These are phyloP conservation scores for Talaromyces sp. DNA, from an alignment of 2,329 filamentous ascomycete genomes.

Conservation along the genomic window DNA sequence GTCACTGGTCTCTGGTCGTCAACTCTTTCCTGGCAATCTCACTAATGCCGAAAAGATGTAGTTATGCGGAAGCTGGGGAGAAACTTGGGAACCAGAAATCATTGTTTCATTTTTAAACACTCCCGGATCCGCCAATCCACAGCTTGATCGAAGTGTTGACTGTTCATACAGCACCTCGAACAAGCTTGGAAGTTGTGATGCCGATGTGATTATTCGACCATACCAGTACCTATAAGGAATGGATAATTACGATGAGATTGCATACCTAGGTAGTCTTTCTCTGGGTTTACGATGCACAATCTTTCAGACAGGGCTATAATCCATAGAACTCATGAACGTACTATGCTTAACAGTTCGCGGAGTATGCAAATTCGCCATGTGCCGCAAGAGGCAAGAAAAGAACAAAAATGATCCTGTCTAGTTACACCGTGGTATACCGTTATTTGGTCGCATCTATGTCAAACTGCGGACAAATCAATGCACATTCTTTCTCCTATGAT, in stretches of 20 bases:
- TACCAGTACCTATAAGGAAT: not conserved
- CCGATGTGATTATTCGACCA: not conserved
- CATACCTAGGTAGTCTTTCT: not conserved
- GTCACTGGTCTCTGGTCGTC: conserved; percentile 3
- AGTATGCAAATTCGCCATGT: not conserved
- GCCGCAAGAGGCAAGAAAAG: not conserved
- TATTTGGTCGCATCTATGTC: not conserved
- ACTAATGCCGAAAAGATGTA: conserved; percentile 35
- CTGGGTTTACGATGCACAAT: not conserved
- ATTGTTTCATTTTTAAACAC: conserved; percentile 2
- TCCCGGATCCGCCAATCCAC: not conserved
- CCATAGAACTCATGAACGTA: not conserved
- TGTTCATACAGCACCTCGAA: conserved; percentile 1
- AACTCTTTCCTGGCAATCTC: conserved; percentile 8
- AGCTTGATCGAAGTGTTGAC: conserved; percentile 5
- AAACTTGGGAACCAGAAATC: not conserved
- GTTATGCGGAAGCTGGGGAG: conserved; percentile 27
- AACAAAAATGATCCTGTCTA: not conserved
- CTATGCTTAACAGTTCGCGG: not conserved
- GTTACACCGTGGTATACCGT: not conserved
- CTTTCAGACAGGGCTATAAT: not conserved
- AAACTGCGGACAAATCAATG: not conserved
- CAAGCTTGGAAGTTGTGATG: conserved; percentile 39
- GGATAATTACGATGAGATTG: not conserved
- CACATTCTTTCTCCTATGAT: conserved; percentile 28